Base-by-base conservation (phyloP, 345 rosid species). In the Fremontodendron californicum region DNA sequence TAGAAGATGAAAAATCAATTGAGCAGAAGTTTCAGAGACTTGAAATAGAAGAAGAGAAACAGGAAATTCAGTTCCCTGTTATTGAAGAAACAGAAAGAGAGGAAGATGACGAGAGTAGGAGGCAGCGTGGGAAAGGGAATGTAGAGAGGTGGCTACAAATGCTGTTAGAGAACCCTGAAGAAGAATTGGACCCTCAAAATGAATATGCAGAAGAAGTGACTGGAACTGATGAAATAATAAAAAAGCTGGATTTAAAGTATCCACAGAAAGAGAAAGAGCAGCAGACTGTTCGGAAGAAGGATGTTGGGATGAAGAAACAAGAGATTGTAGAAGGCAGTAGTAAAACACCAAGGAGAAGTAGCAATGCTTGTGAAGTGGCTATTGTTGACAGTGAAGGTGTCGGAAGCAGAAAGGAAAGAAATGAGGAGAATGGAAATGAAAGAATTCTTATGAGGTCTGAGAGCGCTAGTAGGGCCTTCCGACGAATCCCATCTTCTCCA, bases 71-170 rank as follows among this genome's bases (percentile, higher is more conserved):
- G 75, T 78, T 87, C 48, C 84, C 84, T 21, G 64, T 65, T 39
- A 15, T 70, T 39, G 79, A 80, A 75, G 88, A 86, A 78, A 80
- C 75, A 68, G 89, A 86, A 78, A 88, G 19, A 31, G 92, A 89
- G 61, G 96, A 96, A 84, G 95, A 91, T 78, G 95, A 90, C 80
- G 94, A 92, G 77, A 88, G 87, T 80, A 85, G 90, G 82, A 89
- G 81, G 84, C 85, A 81, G 73, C 85, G 96, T 2, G 99, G 99
- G 54, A 96, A 91, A 86, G 98, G 92, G 80, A 92, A 96, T 62
- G 88, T 96, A 0, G 99, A 96, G 85, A 91, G 84, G 81, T 96
- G 99, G 99, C 95, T 94, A 18, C 90, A 90, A 71, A 84, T 96
- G 84, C 79, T 96, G 84, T 81, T 94, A 58, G 92, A 92, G 45